These are phyloP conservation scores for Aspergillus eucalypticola DNA, from an alignment of 2,329 filamentous ascomycete species.

Conservation along the genomic window DNA sequence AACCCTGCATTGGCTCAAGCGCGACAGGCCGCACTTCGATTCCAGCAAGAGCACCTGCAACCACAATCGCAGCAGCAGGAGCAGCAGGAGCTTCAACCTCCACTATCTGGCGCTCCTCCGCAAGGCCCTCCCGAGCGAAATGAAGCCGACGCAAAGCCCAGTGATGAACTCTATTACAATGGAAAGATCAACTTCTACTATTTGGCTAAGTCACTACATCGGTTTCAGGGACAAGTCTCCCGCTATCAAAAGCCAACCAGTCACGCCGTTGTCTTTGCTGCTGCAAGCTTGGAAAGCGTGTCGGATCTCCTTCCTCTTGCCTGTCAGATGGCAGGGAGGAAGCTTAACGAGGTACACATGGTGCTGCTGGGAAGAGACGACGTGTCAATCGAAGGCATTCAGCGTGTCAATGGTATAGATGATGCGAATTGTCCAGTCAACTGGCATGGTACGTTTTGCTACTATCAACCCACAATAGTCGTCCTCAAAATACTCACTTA, in stretches of 20 bases:
- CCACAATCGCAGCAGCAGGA: background rate
- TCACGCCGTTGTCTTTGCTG: constrained; percentile 68
- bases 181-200: constrained; percentile 69
- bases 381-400: constrained; percentile 67
- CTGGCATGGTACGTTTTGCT: constrained; percentile 56
- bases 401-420: constrained; percentile 76
- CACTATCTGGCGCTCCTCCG: constrained; percentile 8
- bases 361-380: constrained; percentile 73
- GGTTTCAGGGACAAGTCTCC: constrained; percentile 57
- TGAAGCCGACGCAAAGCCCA: constrained; percentile 21
- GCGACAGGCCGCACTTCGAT: constrained; percentile 13
- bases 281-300: constrained; percentile 71
- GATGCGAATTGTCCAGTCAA: constrained; percentile 64
- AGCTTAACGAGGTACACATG: constrained; percentile 76
- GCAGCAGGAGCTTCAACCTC: constrained; percentile 6
- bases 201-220: constrained; percentile 64
- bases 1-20: constrained; percentile 25
- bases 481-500: constrained; percentile 3
- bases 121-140: constrained; percentile 18
- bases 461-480: constrained; percentile 40
- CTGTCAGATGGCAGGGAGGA: constrained; percentile 76
- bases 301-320: constrained; percentile 75
- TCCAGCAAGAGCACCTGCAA: constrained; percentile 1
- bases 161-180: constrained; percentile 57
- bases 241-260: constrained; percentile 61